Evolutionary conservation across 2,329 filamentous ascomycete genomes (phyloP).

Genomic region (Ceratocystis smalleyi): DNA sequence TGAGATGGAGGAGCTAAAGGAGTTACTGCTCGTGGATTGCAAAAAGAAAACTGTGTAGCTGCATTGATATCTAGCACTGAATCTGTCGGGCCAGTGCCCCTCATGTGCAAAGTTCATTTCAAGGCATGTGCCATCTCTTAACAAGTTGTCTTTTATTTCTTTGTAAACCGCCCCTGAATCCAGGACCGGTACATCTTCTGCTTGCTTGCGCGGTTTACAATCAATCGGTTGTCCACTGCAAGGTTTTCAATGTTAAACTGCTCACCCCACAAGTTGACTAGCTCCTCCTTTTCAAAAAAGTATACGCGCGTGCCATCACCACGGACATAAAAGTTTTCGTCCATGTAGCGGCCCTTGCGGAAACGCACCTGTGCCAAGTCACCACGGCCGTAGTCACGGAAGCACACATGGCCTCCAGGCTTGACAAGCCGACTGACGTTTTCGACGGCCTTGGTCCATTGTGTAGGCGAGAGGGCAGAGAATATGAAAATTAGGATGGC

Average conservation of each 20-base stretch:
- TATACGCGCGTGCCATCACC: constrained; percentile 94
- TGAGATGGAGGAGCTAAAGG: constrained; percentile 29
- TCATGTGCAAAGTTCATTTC: constrained; percentile 4
- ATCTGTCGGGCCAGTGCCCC: neutral
- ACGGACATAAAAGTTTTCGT: constrained; percentile 93
- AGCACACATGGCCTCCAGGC: constrained; percentile 82
- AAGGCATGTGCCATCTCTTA: neutral
- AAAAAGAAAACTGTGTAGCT: neutral
- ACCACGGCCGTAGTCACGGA: constrained; percentile 90
- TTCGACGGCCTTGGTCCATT: constrained; percentile 68
- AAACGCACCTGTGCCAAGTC: constrained; percentile 94
- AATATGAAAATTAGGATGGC: constrained; percentile 96
- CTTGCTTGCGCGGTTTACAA: constrained; percentile 80
- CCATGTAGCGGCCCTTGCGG: constrained; percentile 84
- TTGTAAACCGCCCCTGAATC: constrained; percentile 72
- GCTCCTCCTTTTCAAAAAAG: constrained; percentile 82
- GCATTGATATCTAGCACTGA: too few species aligned
- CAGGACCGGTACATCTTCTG: constrained; percentile 98
- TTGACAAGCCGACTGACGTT: constrained; percentile 77
- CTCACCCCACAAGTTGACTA: constrained; percentile 62
- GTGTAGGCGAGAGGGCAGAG: constrained; percentile 67
- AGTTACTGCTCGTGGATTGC: constrained; percentile 24
- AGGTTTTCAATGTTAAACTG: constrained; percentile 47
- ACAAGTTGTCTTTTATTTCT: constrained; percentile 33
- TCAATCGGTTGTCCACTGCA: constrained; percentile 70